A percentile compares a stretch with the other conserved stretches of the same genome.
Conservation (phyloP, 1,284 basidiomycete genomes). For the Golubevia pallescens region DNA sequence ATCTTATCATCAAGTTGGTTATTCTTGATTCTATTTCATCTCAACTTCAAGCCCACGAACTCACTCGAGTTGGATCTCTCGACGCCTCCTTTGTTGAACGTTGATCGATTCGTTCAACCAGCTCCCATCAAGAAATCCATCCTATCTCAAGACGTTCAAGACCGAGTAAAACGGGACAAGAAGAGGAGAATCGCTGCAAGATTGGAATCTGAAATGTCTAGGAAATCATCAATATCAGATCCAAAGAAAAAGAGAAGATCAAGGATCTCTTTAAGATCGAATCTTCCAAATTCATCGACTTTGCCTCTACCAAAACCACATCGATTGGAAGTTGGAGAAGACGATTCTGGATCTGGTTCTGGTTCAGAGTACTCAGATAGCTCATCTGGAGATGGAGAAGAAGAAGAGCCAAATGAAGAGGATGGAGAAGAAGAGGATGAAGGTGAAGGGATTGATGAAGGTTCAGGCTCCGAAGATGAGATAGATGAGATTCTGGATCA, state of each 20-base stretch:
- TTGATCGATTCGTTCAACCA: background rate
- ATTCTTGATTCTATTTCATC: background rate
- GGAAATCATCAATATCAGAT: background rate
- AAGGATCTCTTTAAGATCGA: background rate
- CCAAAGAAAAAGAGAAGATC: background rate
- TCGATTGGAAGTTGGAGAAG: background rate
- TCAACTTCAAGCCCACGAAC: background rate
- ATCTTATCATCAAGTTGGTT: background rate
- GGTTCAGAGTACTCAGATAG: background rate
- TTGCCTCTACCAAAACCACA: background rate
- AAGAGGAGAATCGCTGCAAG: background rate
- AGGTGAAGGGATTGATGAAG: background rate
- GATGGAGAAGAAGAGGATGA: background rate
- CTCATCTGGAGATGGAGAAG: slow-evolving; percentile 1
- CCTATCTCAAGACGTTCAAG: background rate
- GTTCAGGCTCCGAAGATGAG: background rate
- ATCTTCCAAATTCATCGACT: background rate
- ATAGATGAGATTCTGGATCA: background rate
- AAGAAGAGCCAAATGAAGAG: slow-evolving; percentile 4
- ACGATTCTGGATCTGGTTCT: no score
- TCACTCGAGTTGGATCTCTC: background rate
- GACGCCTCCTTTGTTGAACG: background rate
- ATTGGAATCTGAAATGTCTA: background rate
- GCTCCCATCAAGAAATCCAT: background rate
- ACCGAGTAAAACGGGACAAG: background rate